Base-by-base conservation (phyloP, 768 basidiomycete genomes). In the Suillus decipiens region DNA sequence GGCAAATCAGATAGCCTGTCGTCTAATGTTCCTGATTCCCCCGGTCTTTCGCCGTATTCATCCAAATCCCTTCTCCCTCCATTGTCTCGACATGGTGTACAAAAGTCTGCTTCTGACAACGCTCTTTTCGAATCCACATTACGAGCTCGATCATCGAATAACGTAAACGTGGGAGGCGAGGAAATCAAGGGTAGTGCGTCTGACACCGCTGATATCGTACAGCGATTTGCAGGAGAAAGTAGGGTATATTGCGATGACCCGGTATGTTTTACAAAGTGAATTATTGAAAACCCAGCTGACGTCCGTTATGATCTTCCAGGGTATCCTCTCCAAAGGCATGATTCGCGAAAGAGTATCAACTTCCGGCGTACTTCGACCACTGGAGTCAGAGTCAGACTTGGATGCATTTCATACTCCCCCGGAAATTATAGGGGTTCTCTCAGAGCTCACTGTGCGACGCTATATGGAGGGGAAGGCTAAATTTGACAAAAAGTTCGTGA, bases 271-370 rank as follows among this genome's bases (percentile, higher is more conserved):
- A 33, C 48, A 43, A 51, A 50, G 48, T 17, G 19, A 62, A 8
- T 34, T 41, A n/a, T 37, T 28, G 57, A 57, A n/a, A 28, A 48
- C 28, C 33, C 1, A 14, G 56, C 39, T 62, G 50, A 66, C 57
- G 39, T 61, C 10, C 63, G 61, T 31, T 22, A 36, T 64, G 47
- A 53, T 28, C 24, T 45, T 60, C 36, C 65, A 84, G 81, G 75
- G 78, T 63, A 65, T 70, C 36, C 64, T 65, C 22, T 66, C 67
- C 15, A 83, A 83, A 58, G 78, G 81, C 42, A 97, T 99, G 88
- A 92, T 99, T 61, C 86, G 96, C 41, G 96, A 99, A 75, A 84
- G 97, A 22, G 87, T 99, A 33, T 89, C 90, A 1, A 91, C 88
- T 1, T 83, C 82, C 11, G 97, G 97, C 8, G 74, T 88, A n/a